phyloP scores from a whole-genome alignment of 75 land plant genomes.

The Cunninghamia lanceolata region DNA sequence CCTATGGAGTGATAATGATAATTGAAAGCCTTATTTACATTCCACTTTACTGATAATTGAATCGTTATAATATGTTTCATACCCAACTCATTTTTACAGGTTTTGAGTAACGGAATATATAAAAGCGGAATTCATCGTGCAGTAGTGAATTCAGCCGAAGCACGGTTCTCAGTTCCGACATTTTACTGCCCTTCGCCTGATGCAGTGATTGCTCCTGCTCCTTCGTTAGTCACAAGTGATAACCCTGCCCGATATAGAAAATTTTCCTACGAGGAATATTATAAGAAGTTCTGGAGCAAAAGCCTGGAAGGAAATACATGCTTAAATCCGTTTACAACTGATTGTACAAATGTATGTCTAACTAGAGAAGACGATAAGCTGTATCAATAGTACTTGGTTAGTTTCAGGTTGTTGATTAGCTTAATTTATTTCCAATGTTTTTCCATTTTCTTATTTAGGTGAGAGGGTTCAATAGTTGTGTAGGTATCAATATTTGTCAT shows the following conservation, averaged over 20 bases:
- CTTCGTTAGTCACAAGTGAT: conserved; percentile 20
- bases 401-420: too few relatives aligned
- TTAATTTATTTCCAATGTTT: too few relatives aligned
- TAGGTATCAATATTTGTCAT: too few relatives aligned
- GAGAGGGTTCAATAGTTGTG: too few relatives aligned
- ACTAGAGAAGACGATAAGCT: too few relatives aligned
- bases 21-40: too few relatives aligned
- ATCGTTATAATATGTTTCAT: too few relatives aligned
- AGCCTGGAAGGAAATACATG: conserved; percentile 47
- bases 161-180: conserved; percentile 50
- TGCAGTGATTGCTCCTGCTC: conserved; percentile 43
- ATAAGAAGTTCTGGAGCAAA: conserved; percentile 58
- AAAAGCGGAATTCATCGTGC: conserved; percentile 67
- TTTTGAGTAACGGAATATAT: conserved; percentile 54
- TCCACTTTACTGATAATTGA: too few relatives aligned
- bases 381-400: too few relatives aligned
- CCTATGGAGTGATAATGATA: too few relatives aligned
- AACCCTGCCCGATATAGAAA: conserved; percentile 34
- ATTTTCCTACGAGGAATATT: conserved; percentile 58
- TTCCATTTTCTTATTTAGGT: too few relatives aligned
- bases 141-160: conserved; percentile 32
- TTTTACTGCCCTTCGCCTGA: conserved; percentile 58
- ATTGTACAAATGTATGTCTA: background rate
- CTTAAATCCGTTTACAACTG: conserved; percentile 38
- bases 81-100: conserved; percentile 21